Conservation (phyloP, 2,329 filamentous ascomycete genomes). For the Phaeophleospora eucalypticola region DNA sequence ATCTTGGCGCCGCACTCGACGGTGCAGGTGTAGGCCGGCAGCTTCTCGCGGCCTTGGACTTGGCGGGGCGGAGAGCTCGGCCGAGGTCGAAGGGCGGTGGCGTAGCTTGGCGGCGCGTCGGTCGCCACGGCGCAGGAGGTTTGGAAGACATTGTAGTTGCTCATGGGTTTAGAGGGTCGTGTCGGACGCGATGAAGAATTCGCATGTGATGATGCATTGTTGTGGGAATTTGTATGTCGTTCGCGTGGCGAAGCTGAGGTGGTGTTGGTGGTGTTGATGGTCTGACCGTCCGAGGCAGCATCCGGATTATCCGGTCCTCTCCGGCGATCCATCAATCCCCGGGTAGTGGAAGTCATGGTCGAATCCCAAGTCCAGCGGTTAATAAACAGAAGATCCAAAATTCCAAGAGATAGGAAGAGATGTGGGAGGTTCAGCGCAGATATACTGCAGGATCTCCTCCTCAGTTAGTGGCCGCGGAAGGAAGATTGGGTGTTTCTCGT, state of each 20-base stretch:
- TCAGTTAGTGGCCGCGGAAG: too few species aligned
- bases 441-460: too few species aligned
- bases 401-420: too few species aligned
- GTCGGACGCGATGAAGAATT: conserved; percentile 4
- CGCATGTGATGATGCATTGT: neutral
- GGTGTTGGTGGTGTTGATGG: neutral
- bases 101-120: conserved; percentile 33
- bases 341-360: too few species aligned
- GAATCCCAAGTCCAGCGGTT: too few species aligned
- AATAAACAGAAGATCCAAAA: too few species aligned
- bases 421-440: too few species aligned
- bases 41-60: conserved; percentile 22
- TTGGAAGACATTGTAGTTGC: conserved; percentile 35
- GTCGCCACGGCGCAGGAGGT: conserved; percentile 27
- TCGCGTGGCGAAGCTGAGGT: neutral
- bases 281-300: neutral
- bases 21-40: conserved; percentile 34
- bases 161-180: conserved; percentile 22
- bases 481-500: neutral
- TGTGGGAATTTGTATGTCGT: neutral
- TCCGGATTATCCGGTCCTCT: neutral
- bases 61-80: conserved; percentile 8
- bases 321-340: neutral
- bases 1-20: conserved; percentile 31
- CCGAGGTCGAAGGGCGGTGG: conserved; percentile 19